Conservation (phyloP, 139 green algal genomes). For the Picochlorum sp. region DNA sequence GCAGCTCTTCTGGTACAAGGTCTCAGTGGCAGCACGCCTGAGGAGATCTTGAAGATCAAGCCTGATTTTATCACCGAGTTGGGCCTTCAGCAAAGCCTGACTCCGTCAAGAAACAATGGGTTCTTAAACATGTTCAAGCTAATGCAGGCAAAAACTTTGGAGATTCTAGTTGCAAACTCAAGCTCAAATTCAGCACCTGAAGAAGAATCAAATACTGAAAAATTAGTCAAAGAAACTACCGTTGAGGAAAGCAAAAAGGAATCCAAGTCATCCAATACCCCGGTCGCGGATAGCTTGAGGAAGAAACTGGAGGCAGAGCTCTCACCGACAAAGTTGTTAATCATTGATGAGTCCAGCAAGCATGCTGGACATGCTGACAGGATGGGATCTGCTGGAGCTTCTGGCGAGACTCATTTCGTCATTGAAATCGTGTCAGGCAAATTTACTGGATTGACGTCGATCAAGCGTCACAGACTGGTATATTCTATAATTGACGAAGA, state of each 20-base stretch:
- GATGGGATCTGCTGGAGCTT: not conserved
- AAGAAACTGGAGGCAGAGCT: slow-evolving; percentile 24
- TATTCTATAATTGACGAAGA: slow-evolving; percentile 46
- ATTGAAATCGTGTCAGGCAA: slow-evolving; percentile 35
- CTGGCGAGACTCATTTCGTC: slow-evolving; percentile 47
- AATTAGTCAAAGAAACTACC: not conserved
- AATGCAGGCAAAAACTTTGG: slow-evolving; percentile 75
- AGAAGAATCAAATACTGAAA: not conserved
- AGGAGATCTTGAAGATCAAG: slow-evolving; percentile 44
- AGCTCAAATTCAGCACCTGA: not conserved
- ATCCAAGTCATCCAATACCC: slow-evolving; percentile 5
- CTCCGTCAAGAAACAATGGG: slow-evolving; percentile 93
- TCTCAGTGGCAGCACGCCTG: slow-evolving; percentile 65
- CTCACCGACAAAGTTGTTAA: slow-evolving; percentile 20
- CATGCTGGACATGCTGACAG: slow-evolving; percentile 39
- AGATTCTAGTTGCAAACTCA: slow-evolving; percentile 24
- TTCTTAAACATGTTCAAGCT: slow-evolving; percentile 94
- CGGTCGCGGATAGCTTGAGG: slow-evolving; percentile 29
- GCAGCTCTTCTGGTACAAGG: slow-evolving; percentile 85
- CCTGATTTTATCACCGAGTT: slow-evolving; percentile 83
- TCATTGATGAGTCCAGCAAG: slow-evolving; percentile 42
- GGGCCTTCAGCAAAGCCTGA: slow-evolving; percentile 90
- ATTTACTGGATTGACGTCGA: slow-evolving; percentile 45
- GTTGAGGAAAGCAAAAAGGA: not conserved
- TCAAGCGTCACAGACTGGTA: slow-evolving; percentile 50